A percentile compares a stretch with the other conserved stretches of the same genome.
Conservation (phyloP, 1,284 basidiomycete species). For the Laetiporus sulphureus region DNA sequence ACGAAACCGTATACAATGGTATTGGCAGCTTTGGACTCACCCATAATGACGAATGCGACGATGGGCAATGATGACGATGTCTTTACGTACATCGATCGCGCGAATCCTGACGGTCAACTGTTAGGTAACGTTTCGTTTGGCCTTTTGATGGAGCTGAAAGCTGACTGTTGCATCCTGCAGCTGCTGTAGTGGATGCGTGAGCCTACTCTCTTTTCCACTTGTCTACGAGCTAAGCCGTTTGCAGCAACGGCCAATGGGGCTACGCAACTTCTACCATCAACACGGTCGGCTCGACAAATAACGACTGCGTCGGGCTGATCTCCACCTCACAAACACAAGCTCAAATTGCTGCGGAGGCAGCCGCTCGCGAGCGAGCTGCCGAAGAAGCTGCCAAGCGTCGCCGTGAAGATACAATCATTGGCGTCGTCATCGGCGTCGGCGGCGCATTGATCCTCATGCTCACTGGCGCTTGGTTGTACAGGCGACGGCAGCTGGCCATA, state of each 20-base stretch:
- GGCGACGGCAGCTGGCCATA: constrained; percentile 8
- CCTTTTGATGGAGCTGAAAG: not conserved
- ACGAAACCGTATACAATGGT: constrained; percentile 40
- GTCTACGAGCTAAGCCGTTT: not conserved
- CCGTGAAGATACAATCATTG: constrained; percentile 17
- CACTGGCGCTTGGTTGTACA: constrained; percentile 15
- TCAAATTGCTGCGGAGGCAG: constrained; percentile 11
- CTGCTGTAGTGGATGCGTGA: constrained; percentile 20
- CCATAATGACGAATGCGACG: constrained; percentile 38
- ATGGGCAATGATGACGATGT: constrained; percentile 32
- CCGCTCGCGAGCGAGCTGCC: constrained; percentile 7
- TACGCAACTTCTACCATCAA: constrained; percentile 14
- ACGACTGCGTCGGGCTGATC: constrained; percentile 13
- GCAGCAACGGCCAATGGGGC: constrained; percentile 23
- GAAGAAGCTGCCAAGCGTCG: constrained; percentile 9
- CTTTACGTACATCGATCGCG: constrained; percentile 43
- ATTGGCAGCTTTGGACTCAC: constrained; percentile 32
- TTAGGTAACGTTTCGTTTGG: constrained; percentile 31
- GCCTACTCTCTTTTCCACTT: constrained; percentile 1
- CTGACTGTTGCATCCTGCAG: constrained; percentile 6
- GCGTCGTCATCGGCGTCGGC: constrained; percentile 15
- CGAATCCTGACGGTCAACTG: constrained; percentile 30
- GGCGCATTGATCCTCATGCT: constrained; percentile 15
- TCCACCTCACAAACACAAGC: constrained; percentile 14
- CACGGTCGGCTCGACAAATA: constrained; percentile 15